These are phyloP conservation scores for Pistacia atlantica DNA, from an alignment of 345 rosid species.

Conservation along the genomic window DNA sequence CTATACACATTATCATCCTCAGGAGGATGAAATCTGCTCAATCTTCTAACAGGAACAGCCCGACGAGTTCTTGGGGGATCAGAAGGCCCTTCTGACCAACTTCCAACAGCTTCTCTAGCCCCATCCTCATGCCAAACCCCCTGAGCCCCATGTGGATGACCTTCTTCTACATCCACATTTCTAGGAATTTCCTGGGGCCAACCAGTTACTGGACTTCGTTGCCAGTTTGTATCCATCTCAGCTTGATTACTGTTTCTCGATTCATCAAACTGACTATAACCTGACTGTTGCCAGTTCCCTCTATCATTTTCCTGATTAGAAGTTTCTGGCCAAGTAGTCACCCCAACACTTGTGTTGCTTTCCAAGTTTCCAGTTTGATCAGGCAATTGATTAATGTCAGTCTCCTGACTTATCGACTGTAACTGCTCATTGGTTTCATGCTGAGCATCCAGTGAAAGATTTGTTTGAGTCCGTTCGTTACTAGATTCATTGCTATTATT, in stretches of 20 bases:
- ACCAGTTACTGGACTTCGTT: conserved; percentile 49
- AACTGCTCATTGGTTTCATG: conserved; percentile 45
- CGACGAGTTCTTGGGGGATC: conserved; percentile 70
- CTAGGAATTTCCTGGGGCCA: conserved; percentile 58
- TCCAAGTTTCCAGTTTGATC: conserved; percentile 45
- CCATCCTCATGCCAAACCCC: conserved; percentile 61
- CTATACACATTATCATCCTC: conserved; percentile 95
- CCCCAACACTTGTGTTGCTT: conserved; percentile 39
- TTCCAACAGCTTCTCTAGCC: conserved; percentile 55
- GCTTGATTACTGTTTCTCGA: conserved; percentile 55
- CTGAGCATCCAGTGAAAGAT: conserved; percentile 43
- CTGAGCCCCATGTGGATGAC: conserved; percentile 44
- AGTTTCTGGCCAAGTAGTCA: conserved; percentile 58
- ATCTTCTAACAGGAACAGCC: conserved; percentile 64
- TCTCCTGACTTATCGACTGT: conserved; percentile 49
- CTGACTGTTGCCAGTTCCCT: conserved; percentile 52
- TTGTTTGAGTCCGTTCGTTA: conserved; percentile 39
- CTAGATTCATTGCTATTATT: conserved; percentile 44
- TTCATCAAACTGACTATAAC: conserved; percentile 44
- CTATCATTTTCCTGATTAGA: conserved; percentile 47
- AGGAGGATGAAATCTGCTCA: conserved; percentile 88
- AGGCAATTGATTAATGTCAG: conserved; percentile 36
- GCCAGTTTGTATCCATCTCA: conserved; percentile 56
- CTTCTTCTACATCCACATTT: conserved; percentile 47
- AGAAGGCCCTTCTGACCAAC: conserved; percentile 65